Evolutionary conservation across 2,329 filamentous ascomycete species (phyloP).

Genomic region (Cryphonectria nitschkei): DNA sequence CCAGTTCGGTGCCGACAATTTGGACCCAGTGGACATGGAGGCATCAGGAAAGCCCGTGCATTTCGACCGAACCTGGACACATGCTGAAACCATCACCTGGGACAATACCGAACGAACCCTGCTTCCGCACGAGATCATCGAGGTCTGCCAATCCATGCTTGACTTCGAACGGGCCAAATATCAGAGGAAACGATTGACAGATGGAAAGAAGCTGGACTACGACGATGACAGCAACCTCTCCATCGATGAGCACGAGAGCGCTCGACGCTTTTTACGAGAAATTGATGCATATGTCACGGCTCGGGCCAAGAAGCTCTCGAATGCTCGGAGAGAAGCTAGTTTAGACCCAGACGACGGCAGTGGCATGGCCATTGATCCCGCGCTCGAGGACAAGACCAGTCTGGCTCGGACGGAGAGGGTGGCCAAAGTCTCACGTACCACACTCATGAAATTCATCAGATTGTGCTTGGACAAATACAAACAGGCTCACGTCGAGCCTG

Average conservation of each 20-base stretch:
- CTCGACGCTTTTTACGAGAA: constrained; percentile 77
- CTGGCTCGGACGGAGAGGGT: constrained; percentile 67
- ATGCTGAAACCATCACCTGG: constrained; percentile 77
- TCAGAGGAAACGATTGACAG: constrained; percentile 62
- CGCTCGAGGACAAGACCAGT: constrained; percentile 34
- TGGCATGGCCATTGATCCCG: constrained; percentile 36
- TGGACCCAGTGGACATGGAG: constrained; percentile 98
- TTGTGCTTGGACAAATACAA: constrained; percentile 89
- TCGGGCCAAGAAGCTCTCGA: constrained; percentile 64
- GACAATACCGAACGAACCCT: constrained; percentile 75
- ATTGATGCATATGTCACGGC: constrained; percentile 72
- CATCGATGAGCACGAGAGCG: constrained; percentile 81
- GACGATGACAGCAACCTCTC: constrained; percentile 69
- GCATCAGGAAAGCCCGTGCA: constrained; percentile 89
- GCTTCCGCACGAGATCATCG: constrained; percentile 72
- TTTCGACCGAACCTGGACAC: constrained; percentile 88
- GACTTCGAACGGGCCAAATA: constrained; percentile 69
- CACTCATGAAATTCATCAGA: constrained; percentile 75
- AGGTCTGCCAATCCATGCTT: constrained; percentile 70
- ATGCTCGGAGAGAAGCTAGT: constrained; percentile 54
- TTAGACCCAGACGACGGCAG: constrained; percentile 45
- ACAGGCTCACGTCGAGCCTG: constrained; percentile 88
- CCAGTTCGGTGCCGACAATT: constrained; percentile 92
- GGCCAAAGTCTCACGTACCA: constrained; percentile 78
- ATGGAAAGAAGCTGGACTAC: constrained; percentile 67